Evolutionary conservation across 139 green algal species (phyloP), one percentile per base, ranked within the genome.

Genomic region (Chlorella sp.): DNA sequence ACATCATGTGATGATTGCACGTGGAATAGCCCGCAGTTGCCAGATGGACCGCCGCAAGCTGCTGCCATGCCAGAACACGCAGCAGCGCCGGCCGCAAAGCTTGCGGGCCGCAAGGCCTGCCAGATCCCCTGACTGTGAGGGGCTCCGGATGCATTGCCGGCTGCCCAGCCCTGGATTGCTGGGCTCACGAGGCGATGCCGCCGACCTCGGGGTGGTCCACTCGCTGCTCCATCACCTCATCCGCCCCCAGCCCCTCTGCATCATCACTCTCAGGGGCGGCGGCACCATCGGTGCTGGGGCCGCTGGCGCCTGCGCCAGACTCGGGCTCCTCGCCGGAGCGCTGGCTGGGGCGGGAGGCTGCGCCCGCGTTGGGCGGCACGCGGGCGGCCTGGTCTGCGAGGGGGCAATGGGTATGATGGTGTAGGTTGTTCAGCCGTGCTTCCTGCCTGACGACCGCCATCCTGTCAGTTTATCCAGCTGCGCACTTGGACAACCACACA

Each of bases 201-300:
- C 77, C 77, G 0, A 73, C 43, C 0, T 74, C 60, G 8, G 77
- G 77, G 60, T 83, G 7, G 4, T 68, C 41, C 8, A 83, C 64
- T 4, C 77, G 77, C 34, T 44, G 56, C 77, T 83, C 58, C 77
- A 83, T 73, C 38, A 83, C 77, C 40, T 56, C 60, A 34, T 83
- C 77, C 51, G 54, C 76, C 26, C 30, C 74, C 8, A 34, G n/a
- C 16, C 24, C 41, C 19, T 46, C 68, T 36, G 32, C 38, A 30
- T 1, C 26, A 69, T 36, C n/a, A 32, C 34, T 43, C 67, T 38
- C 67, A 32, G 11, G 4, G 38, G 67, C 34, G 8, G 67, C 67
- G 14, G n/a, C 34, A 9, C 40, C 70, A 22, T 20, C 26, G 60
- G 22, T 68, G 60, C 24, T 13, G 60, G 24, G 9, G 34, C 22